Evolutionary conservation across 1,284 basidiomycete genomes (phyloP).

Genomic region (Tilletia horrida): DNA sequence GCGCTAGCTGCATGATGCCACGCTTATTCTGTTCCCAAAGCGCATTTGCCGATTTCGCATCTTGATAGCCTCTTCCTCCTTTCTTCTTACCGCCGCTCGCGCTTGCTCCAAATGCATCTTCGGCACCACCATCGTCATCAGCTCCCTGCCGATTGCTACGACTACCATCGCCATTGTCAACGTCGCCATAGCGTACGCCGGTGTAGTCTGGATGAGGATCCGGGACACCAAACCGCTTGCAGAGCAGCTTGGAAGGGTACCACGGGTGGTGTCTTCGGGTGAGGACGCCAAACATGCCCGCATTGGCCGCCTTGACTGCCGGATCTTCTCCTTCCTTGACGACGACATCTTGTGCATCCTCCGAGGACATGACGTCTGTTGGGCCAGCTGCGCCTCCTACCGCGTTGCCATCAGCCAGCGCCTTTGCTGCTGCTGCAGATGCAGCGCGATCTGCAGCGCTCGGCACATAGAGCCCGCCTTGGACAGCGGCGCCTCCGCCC

Average conservation of each 20-base stretch:
- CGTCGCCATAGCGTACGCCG: conserved; percentile 6
- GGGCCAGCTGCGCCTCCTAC: conserved; percentile 16
- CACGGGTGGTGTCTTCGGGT: conserved; percentile 73
- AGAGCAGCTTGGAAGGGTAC: conserved; percentile 76
- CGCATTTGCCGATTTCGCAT: conserved; percentile 12
- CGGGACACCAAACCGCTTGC: conserved; percentile 89
- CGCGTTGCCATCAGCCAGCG: conserved; percentile 62
- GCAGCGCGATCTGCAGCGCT: conserved; percentile 46
- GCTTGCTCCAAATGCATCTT: conserved; percentile 4
- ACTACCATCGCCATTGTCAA: conserved; percentile 24
- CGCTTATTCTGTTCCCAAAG: conserved; percentile 30
- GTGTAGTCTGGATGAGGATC: conserved; percentile 68
- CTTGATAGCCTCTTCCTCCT: background rate
- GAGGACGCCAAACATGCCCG: conserved; percentile 81
- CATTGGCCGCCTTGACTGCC: conserved; percentile 72
- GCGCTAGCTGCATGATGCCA: conserved; percentile 20
- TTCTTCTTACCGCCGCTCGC: conserved; percentile 24
- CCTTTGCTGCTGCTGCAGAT: conserved; percentile 63
- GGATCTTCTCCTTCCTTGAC: conserved; percentile 64
- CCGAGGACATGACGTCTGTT: conserved; percentile 7
- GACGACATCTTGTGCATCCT: conserved; percentile 48
- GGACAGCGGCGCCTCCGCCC: conserved; percentile 58
- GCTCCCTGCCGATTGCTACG: conserved; percentile 8
- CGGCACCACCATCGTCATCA: conserved; percentile 17
- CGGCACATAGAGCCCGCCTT: conserved; percentile 63